Conservation (phyloP, 1,284 basidiomycete species). For the Malassezia vespertilionis region DNA sequence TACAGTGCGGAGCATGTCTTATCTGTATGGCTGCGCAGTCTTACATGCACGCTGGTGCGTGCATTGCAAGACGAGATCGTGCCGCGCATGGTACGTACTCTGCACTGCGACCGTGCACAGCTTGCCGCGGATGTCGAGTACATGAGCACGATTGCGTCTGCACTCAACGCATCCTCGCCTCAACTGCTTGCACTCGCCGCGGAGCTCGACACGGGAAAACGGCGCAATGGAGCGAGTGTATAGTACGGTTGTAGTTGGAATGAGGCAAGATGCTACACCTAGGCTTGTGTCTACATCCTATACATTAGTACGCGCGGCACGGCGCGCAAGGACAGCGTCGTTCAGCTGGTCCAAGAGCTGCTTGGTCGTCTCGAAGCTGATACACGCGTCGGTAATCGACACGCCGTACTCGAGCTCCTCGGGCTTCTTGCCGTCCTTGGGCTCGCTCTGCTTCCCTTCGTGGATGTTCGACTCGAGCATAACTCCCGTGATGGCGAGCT, state of each 20-base stretch:
- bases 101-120: slow-evolving; percentile 62
- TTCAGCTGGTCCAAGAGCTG: slow-evolving; percentile 47
- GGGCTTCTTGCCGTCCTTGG: slow-evolving; percentile 37
- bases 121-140: slow-evolving; percentile 77
- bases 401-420: slow-evolving; percentile 44
- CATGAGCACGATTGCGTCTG: slow-evolving; percentile 74
- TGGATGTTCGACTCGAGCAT: slow-evolving; percentile 94
- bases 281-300: too few species aligned
- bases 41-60: slow-evolving; percentile 63
- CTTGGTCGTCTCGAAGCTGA: slow-evolving; percentile 72
- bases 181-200: too few species aligned
- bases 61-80: slow-evolving; percentile 52
- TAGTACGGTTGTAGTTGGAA: neutral
- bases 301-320: neutral
- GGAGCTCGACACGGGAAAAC: too few species aligned
- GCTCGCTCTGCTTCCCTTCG: slow-evolving; percentile 49
- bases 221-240: too few species aligned
- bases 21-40: slow-evolving; percentile 76
- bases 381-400: slow-evolving; percentile 56
- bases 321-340: slow-evolving; percentile 24
- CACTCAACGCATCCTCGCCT: slow-evolving; percentile 55
- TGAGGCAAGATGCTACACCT: neutral
- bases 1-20: slow-evolving; percentile 52
- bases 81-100: slow-evolving; percentile 54
- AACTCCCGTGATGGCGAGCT: slow-evolving; percentile 74